phyloP scores from a whole-genome alignment of 2,329 filamentous ascomycete species.

The Bipolaris zeicola region DNA sequence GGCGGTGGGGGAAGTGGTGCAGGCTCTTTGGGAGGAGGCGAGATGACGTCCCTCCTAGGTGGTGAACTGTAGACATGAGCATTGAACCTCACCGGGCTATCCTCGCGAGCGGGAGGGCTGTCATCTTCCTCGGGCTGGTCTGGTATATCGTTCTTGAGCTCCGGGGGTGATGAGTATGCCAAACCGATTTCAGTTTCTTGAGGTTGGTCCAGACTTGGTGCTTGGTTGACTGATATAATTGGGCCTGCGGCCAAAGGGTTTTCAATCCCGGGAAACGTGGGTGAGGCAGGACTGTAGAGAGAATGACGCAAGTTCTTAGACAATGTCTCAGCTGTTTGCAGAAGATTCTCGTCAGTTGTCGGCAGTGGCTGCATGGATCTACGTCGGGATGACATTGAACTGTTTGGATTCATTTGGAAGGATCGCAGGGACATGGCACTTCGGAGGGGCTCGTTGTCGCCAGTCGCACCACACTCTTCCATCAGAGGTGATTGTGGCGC shows the following conservation, averaged over 20 bases:
- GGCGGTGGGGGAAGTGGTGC: slow-evolving; percentile 32
- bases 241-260: slow-evolving; percentile 9
- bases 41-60: slow-evolving; percentile 34
- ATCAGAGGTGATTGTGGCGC: slow-evolving; percentile 42
- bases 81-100: slow-evolving; percentile 32
- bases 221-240: background rate
- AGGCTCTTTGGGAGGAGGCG: slow-evolving; percentile 37
- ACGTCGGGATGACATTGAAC: slow-evolving; percentile 35
- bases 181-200: slow-evolving; percentile 12
- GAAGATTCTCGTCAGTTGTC: slow-evolving; percentile 42
- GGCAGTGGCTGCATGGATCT: slow-evolving; percentile 49
- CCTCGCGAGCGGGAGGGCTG: slow-evolving; percentile 18
- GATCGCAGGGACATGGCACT: slow-evolving; percentile 46
- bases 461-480: slow-evolving; percentile 28
- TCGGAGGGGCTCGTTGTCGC: slow-evolving; percentile 38
- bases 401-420: slow-evolving; percentile 47
- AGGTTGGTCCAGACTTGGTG: background rate
- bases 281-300: slow-evolving; percentile 36
- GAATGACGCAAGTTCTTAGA: slow-evolving; percentile 38
- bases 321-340: slow-evolving; percentile 24
- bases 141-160: slow-evolving; percentile 1
- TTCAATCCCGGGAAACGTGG: slow-evolving; percentile 22
- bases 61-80: slow-evolving; percentile 32
- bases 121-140: background rate
- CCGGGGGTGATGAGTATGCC: slow-evolving; percentile 8